Evolutionary conservation across 331 rosid species (phyloP), one percentile per base, ranked within the genome.

Genomic region (Malus hybrid): DNA sequence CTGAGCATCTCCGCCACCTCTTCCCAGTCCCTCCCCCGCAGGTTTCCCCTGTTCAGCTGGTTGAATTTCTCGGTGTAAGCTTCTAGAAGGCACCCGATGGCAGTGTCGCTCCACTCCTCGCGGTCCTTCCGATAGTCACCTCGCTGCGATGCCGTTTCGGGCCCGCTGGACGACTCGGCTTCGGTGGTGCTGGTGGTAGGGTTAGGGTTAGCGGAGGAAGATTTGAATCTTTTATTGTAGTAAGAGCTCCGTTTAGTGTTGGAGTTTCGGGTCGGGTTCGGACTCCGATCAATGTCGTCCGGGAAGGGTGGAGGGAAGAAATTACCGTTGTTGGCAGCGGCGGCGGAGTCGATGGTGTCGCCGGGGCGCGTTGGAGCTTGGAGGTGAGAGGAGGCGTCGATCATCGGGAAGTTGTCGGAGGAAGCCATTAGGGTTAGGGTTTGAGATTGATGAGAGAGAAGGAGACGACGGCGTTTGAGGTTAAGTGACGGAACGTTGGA

Each of bases 31-130:
- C 98, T 86, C 63, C 98, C 98, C 13, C 98, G 80, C 75, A 93
- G 88, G 69, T 93, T 91, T 66, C 97, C 97, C 29, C 93, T 86
- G 67, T 89, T 91, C 88, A 93, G 82, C 84, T 89, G 96, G 54
- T 89, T 85, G 77, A 90, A 93, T 82, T 91, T 93, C 69, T 93
- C 98, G 13, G 90, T 93, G 69, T 91, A 93, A 28, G 93, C 97
- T 22, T 93, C 98, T 2, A 93, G 86, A n/a, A 93, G 88, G 64
- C 96, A 93, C 65, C 88, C 81, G 46, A 93, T 93, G 79, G 97
- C 98, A 55, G 92, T 85, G 69, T 93, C 98, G 77, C 98, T 93
- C 98, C 98, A 93, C 85, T 93, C 97, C 85, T 93, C 98, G 60
- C 98, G 85, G 80, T 93, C 98, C 84, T 89, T 93, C 80, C 97